These are phyloP conservation scores for Argentina anserina DNA, from an alignment of 306 rosid genomes.

Conservation along the genomic window DNA sequence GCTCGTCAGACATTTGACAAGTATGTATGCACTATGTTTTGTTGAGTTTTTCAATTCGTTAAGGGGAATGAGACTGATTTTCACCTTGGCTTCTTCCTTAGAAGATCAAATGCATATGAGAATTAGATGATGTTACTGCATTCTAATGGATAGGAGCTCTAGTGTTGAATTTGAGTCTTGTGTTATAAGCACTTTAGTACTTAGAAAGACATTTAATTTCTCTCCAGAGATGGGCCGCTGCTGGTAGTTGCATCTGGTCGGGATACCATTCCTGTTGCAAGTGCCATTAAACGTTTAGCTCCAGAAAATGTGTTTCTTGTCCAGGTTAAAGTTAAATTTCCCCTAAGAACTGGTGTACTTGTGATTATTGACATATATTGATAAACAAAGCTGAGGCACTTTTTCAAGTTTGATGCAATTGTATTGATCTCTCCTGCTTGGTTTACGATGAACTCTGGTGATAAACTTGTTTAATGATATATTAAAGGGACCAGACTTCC, in stretches of 20 bases:
- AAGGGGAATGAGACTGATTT: neutral
- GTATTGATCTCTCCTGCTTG: neutral
- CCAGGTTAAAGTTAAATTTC: slow-evolving; percentile 56
- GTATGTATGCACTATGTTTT: slow-evolving; percentile 34
- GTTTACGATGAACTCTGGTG: neutral
- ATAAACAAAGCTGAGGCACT: neutral
- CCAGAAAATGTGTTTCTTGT: slow-evolving; percentile 87
- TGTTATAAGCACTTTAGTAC: neutral
- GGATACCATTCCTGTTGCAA: slow-evolving; percentile 77
- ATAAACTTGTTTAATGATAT: neutral
- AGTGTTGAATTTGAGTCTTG: neutral
- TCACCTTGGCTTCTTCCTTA: neutral
- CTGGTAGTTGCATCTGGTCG: slow-evolving; percentile 87
- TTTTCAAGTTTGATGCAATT: neutral
- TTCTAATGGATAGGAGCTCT: neutral
- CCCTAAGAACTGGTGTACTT: slow-evolving; percentile 2
- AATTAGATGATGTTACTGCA: neutral
- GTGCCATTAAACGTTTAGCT: slow-evolving; percentile 78
- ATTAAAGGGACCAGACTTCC: neutral
- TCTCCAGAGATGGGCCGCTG: slow-evolving; percentile 71
- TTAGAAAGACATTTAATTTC: neutral
- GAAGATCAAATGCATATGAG: neutral
- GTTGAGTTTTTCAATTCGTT: neutral
- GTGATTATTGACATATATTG: neutral
- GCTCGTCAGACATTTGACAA: slow-evolving; percentile 60